Base-by-base conservation (phyloP, 768 basidiomycete genomes). In the Melanogaster broomeanus region DNA sequence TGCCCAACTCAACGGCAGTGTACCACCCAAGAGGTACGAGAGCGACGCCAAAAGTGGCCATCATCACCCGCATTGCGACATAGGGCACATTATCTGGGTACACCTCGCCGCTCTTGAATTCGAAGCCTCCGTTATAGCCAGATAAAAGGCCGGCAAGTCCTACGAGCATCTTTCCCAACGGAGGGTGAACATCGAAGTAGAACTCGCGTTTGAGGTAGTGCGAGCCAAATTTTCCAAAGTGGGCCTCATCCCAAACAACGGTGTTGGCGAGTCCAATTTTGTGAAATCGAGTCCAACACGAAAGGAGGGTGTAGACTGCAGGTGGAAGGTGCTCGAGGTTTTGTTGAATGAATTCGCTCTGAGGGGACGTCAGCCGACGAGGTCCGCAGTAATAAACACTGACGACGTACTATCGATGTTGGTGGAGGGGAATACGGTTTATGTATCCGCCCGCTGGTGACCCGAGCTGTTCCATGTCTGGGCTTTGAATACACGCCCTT, bases 211-310 rank as follows among this genome's bases (percentile, higher is more conserved):
- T 97, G 72, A 99, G 85, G 72, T 99, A 98, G 72, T 98, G 88
- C 45, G 92, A 92, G 45, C 93, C 97, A 72, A 99, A 98, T 74
- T 99, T 98, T 60, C 97, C 97, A 71, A 98, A 99, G 72, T 99
- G 97, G 34, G 97, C 96, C 77, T 99, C 97, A 70, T 99, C 97
- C 97, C 96, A 98, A 52, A 98, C 85, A 70, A 99, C 96, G 57
- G 81, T 66, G 63, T 88, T 81, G 30, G 90, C 80, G 49, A 84
- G 82, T 12, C 97, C 96, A 42, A 99, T 99, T 61, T 87, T 82
- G 76, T 95, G 88, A 71, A 89, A 96, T 25, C 95, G 87, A 6
- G 96, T 97, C 83, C 90, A 93, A 75, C 96, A 94, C 11, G 93
- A 87, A 40, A 98, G 83, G 28, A 96, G 81, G 37, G 95, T 97